These are phyloP conservation scores for Hirsutella thompsonii DNA, from an alignment of 2,329 filamentous ascomycete genomes.

Conservation along the genomic window DNA sequence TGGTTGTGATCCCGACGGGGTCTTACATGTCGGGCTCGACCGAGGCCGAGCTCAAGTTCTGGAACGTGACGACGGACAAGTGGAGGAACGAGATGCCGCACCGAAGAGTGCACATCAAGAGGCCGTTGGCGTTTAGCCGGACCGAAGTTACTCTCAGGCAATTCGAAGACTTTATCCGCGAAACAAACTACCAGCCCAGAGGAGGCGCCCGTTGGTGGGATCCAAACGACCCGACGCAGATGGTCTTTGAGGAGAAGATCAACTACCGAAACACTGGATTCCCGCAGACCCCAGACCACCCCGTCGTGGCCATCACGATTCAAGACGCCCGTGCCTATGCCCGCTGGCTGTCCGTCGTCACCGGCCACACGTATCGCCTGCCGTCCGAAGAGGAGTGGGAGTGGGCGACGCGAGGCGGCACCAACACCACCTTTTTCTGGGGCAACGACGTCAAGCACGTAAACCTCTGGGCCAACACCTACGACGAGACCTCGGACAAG, in stretches of 20 bases:
- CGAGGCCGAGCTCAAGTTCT: conserved; percentile 4
- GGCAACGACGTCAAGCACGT: conserved; percentile 3
- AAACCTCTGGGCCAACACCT: conserved; percentile 6
- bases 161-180: conserved; percentile 5
- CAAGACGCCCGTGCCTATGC: conserved; percentile 7
- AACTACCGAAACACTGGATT: conserved; percentile 5
- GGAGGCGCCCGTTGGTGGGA: conserved; percentile 7
- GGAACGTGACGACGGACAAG: conserved; percentile 3
- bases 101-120: conserved; percentile 3
- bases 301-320: conserved; percentile 6
- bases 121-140: conserved; percentile 4
- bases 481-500: conserved; percentile 2
- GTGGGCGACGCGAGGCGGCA: conserved; percentile 6
- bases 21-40: conserved; percentile 4
- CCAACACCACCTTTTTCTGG: conserved; percentile 7
- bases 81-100: conserved; percentile 4
- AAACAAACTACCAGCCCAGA: conserved; percentile 4
- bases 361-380: conserved; percentile 5
- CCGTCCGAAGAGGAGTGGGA: conserved; percentile 8
- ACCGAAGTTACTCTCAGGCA: conserved; percentile 5
- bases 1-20: conserved; percentile 6
- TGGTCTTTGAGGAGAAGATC: conserved; percentile 6
- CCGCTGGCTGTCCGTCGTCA: conserved; percentile 5
- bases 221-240: neutral
- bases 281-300: conserved; percentile 3